Percentiles rank a stretch among this genome's conserved stretches.
phyloP scores from a whole-genome alignment of 2,329 filamentous ascomycete genomes.

The Cercospora berteroae region DNA sequence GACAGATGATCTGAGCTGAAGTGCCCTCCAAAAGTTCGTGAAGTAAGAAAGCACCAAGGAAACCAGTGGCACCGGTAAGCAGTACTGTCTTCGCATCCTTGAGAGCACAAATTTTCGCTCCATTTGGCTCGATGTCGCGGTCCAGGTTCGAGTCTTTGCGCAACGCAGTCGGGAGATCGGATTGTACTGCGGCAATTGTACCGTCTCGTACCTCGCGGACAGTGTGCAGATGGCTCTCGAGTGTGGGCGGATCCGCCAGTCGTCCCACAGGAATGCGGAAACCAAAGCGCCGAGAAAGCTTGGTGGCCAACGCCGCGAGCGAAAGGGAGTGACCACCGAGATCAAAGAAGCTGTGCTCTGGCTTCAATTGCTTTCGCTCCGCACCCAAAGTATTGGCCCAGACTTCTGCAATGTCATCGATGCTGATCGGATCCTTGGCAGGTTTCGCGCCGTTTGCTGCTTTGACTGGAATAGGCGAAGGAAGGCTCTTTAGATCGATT shows the following conservation, averaged over 20 bases:
- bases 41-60: constrained; percentile 72
- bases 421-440: constrained; percentile 58
- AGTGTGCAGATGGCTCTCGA: constrained; percentile 69
- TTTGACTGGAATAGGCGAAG: constrained; percentile 59
- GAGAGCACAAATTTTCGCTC: constrained; percentile 55
- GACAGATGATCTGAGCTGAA: constrained; percentile 66
- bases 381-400: constrained; percentile 71
- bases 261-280: constrained; percentile 70
- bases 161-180: constrained; percentile 68
- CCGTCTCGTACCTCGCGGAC: constrained; percentile 70
- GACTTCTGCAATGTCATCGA: constrained; percentile 65
- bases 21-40: constrained; percentile 66
- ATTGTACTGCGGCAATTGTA: constrained; percentile 70
- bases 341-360: constrained; percentile 77
- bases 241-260: constrained; percentile 68
- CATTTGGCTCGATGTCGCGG: constrained; percentile 62
- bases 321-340: constrained; percentile 75
- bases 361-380: constrained; percentile 60
- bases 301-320: constrained; percentile 73
- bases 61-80: constrained; percentile 73
- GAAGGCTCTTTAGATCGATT: constrained; percentile 69
- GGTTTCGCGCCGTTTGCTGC: constrained; percentile 16
- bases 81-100: constrained; percentile 67
- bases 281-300: constrained; percentile 66
- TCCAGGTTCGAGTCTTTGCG: constrained; percentile 66